Evolutionary conservation across 2,329 filamentous ascomycete genomes (phyloP).

Genomic region (Exophiala oligosperma): DNA sequence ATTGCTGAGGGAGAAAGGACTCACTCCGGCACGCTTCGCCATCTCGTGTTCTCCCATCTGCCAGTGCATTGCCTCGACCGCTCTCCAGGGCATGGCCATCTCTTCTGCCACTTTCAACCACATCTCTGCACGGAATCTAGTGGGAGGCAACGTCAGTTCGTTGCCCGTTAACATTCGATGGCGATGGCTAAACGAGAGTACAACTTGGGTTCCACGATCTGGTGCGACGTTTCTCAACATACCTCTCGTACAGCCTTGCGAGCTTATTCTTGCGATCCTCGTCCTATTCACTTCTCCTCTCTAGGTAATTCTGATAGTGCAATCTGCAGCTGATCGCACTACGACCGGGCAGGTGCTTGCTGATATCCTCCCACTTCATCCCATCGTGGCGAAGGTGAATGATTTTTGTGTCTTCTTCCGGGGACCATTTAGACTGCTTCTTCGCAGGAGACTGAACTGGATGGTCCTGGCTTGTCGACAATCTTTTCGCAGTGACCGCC

Average conservation of each 20-base stretch:
- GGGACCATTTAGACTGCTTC: constrained; percentile 96
- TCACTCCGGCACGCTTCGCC: constrained; percentile 85
- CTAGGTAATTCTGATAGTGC: constrained; percentile 96
- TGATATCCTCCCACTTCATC: constrained; percentile 99
- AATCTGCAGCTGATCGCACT: constrained; percentile 92
- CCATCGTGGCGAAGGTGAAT: constrained; percentile 85
- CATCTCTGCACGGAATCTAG: constrained; percentile 95
- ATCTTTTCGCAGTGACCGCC: constrained; percentile 34
- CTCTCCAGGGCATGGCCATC: constrained; percentile 92
- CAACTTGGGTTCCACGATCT: constrained; percentile 2
- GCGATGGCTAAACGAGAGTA: too few species aligned
- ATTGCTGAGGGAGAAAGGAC: constrained; percentile 73
- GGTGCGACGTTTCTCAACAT: constrained; percentile 40
- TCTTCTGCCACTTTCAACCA: constrained; percentile 95
- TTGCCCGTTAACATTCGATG: not conserved
- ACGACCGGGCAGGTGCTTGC: constrained; percentile 82
- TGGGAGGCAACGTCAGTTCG: constrained; percentile 4
- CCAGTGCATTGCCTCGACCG: constrained; percentile 98
- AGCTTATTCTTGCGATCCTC: constrained; percentile 98
- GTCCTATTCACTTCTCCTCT: constrained; percentile 90
- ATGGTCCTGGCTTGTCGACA: constrained; percentile 38
- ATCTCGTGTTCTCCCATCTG: constrained; percentile 91
- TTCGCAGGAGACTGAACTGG: constrained; percentile 69
- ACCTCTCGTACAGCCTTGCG: constrained; percentile 93
- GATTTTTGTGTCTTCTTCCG: constrained; percentile 89